A percentile compares a stretch with the other conserved stretches of the same genome.
phyloP scores from a whole-genome alignment of 2,329 filamentous ascomycete genomes.

The Coniochaeta sp. region DNA sequence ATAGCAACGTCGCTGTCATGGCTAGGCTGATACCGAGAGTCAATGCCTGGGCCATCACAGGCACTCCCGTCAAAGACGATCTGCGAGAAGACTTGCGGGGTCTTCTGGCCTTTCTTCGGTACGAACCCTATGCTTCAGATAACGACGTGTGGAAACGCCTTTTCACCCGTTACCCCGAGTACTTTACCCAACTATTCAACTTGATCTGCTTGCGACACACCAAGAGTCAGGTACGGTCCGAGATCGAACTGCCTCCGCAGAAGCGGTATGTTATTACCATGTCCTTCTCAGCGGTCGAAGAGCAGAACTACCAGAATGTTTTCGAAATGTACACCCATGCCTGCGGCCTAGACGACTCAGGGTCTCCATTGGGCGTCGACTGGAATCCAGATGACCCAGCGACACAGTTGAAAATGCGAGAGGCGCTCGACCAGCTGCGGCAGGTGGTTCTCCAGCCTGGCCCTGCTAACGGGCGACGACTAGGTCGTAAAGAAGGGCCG shows the following conservation, averaged over 20 bases:
- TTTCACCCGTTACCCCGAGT: slow-evolving; percentile 48
- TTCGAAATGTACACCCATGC: slow-evolving; percentile 69
- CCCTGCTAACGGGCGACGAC: slow-evolving; percentile 53
- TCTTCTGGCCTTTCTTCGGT: slow-evolving; percentile 72
- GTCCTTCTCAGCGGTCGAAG: slow-evolving; percentile 84
- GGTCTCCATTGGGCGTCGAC: slow-evolving; percentile 50
- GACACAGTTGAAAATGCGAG: slow-evolving; percentile 65
- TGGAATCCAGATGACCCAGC: slow-evolving; percentile 57
- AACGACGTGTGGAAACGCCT: slow-evolving; percentile 62
- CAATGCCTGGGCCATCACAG: slow-evolving; percentile 89
- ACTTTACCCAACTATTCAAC: slow-evolving; percentile 65
- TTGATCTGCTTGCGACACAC: slow-evolving; percentile 75
- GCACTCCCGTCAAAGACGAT: slow-evolving; percentile 75
- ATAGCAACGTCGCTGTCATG: slow-evolving; percentile 74
- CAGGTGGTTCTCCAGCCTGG: slow-evolving; percentile 82
- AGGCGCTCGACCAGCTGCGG: slow-evolving; percentile 69
- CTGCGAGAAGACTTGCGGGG: slow-evolving; percentile 62
- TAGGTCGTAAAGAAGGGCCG: slow-evolving; percentile 58
- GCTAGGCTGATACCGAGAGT: slow-evolving; percentile 73
- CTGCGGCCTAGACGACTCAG: slow-evolving; percentile 58
- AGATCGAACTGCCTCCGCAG: slow-evolving; percentile 74
- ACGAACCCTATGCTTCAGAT: slow-evolving; percentile 65
- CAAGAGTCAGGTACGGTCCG: slow-evolving; percentile 71
- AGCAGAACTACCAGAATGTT: slow-evolving; percentile 76
- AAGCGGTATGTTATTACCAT: slow-evolving; percentile 82